phyloP scores from a whole-genome alignment of 257 asterid species.

The Plantago major region DNA sequence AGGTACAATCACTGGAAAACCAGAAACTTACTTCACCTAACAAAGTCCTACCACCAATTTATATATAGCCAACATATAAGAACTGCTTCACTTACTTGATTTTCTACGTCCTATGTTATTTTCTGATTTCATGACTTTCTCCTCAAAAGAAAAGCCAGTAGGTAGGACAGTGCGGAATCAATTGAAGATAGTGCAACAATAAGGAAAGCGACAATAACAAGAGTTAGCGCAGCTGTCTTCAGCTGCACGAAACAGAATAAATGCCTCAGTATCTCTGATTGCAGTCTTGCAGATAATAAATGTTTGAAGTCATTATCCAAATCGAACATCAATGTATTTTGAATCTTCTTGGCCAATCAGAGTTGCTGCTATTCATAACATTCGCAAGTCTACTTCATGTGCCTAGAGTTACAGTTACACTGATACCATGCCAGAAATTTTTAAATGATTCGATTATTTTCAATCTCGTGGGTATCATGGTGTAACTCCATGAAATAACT shows the following conservation, averaged over 20 bases:
- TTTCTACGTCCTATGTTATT: too few relatives aligned
- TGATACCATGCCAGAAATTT: too few relatives aligned
- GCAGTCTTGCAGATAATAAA: background rate
- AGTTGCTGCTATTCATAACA: constrained; percentile 3
- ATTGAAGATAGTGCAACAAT: constrained; percentile 69
- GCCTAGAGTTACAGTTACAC: background rate
- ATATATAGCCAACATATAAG: too few relatives aligned
- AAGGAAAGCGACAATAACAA: constrained; percentile 71
- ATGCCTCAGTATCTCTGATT: constrained; percentile 9
- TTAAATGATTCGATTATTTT: too few relatives aligned
- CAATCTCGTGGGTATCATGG: background rate
- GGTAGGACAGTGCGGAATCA: constrained; percentile 69
- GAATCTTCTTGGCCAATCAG: background rate
- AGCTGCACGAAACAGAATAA: constrained; percentile 49
- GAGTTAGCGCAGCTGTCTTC: constrained; percentile 86
- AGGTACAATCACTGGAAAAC: too few relatives aligned
- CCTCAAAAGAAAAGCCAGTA: constrained; percentile 59
- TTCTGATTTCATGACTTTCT: constrained; percentile 40
- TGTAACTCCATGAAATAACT: background rate
- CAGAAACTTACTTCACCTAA: too few relatives aligned
- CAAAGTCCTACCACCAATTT: too few relatives aligned
- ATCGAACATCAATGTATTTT: background rate
- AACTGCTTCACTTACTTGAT: too few relatives aligned
- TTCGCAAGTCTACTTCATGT: background rate
- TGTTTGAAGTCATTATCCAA: background rate